These are phyloP conservation scores for Agaricales sp. DNA, from an alignment of 1,284 basidiomycete species.

Conservation along the genomic window DNA sequence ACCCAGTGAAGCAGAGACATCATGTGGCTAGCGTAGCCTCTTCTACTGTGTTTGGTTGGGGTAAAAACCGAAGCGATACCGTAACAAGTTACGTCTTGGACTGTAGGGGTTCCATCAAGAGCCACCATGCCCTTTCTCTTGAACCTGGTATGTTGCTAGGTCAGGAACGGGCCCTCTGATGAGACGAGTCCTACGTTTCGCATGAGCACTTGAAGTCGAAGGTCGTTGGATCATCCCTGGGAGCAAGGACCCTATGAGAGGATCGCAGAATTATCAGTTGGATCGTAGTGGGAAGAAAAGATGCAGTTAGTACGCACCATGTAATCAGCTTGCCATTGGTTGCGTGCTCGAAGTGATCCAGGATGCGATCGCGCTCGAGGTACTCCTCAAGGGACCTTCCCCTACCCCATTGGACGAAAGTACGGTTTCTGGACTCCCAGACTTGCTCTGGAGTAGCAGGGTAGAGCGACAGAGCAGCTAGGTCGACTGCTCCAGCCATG, in stretches of 20 bases:
- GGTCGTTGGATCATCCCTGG: conserved; percentile 24
- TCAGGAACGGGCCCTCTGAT: not conserved
- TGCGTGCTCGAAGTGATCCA: conserved; percentile 27
- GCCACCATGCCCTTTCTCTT: conserved; percentile 18
- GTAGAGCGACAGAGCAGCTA: conserved; percentile 9
- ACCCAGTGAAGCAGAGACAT: conserved; percentile 37
- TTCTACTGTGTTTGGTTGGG: conserved; percentile 25
- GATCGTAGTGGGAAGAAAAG: no score
- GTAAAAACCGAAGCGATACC: conserved; percentile 36
- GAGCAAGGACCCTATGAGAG: conserved; percentile 34
- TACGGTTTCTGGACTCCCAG: conserved; percentile 22
- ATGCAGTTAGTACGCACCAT: conserved; percentile 22
- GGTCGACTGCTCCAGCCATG: conserved; percentile 1
- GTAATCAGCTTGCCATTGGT: conserved; percentile 22
- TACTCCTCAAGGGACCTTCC: conserved; percentile 24
- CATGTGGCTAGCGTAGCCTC: conserved; percentile 38
- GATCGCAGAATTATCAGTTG: no score
- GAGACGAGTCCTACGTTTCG: conserved; percentile 26
- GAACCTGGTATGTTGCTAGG: conserved; percentile 6
- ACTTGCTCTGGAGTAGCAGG: conserved; percentile 22
- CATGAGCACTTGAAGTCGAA: conserved; percentile 33
- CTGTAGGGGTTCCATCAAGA: conserved; percentile 5
- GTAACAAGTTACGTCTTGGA: conserved; percentile 22
- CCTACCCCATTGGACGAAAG: conserved; percentile 24
- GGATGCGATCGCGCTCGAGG: conserved; percentile 20